Evolutionary conservation across 331 rosid genomes (phyloP), one percentile per base, ranked within the genome.

Genomic region (Quercus tomentella): DNA sequence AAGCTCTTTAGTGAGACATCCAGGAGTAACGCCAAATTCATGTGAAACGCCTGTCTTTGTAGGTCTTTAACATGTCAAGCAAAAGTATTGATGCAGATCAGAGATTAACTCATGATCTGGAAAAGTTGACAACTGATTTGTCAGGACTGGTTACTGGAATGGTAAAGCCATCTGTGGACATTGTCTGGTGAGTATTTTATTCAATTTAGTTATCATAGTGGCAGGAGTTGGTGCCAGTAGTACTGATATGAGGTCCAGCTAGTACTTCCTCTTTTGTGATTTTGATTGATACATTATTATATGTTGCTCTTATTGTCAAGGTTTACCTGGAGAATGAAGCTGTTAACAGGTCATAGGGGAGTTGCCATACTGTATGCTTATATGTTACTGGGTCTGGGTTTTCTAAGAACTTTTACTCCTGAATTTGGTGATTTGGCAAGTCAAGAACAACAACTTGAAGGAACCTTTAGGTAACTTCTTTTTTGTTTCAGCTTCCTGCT

Each of bases 321-420:
- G 99, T 95, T 95, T 85, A 95, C 99, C 18, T 95, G 98, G 99
- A 95, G 99, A 87, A 95, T 95, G 99, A 93, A 93, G 94, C 87
- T 95, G 60, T 85, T 95, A 79, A 95, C 99, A 20, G 99, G 99
- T 78, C 95, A 70, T 80, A 91, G 97, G 86, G 99, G 99, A 78
- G 98, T 93, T 82, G 93, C 86, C 52, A 93, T 95, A 84, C 89
- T 95, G 81, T 95, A 95, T 79, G 92, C 93, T 25, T 95, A 93
- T 84, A 95, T 95, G 99, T 89, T 95, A 81, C 90, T 95, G 71
- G 99, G 99, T 84, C 89, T 95, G 77, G 99, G 99, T 55, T 91
- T 95, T 79, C 80, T 95, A 69, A 90, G 98, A 82, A 86, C 79
- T 60, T 94, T 89, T 82, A 89, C 99, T 84, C 99, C 99, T 37